Conservation (phyloP, 805 yeast species). For the Spathaspora boniae region DNA sequence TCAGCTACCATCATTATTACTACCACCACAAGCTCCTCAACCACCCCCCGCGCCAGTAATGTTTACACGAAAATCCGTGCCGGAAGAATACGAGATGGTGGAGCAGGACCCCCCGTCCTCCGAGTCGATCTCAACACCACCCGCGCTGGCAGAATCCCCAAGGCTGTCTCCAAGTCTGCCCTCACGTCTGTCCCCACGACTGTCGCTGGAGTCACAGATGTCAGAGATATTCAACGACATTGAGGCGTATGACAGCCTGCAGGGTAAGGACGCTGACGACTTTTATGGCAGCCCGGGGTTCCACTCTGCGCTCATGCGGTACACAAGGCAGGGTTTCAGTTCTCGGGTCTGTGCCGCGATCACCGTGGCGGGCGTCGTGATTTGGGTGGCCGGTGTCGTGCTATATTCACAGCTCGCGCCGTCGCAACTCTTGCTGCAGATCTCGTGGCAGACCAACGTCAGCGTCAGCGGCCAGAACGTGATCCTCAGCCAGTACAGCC, state of each 20-base stretch:
- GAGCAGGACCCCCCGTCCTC: not conserved
- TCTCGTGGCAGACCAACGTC: constrained; percentile 20
- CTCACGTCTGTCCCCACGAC: constrained; percentile 1
- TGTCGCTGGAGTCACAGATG: constrained; percentile 17
- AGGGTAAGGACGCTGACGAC: constrained; percentile 13
- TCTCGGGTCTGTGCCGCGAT: constrained; percentile 5
- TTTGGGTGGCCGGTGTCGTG: constrained; percentile 28
- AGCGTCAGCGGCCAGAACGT: constrained; percentile 24
- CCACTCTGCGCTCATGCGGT: constrained; percentile 17
- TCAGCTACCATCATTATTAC: not conserved
- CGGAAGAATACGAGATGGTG: constrained; percentile 10
- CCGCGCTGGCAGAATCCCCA: not conserved
- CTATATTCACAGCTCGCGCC: constrained; percentile 24
- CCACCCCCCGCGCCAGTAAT: not conserved
- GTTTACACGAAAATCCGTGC: constrained; percentile 5
- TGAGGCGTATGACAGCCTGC: constrained; percentile 13
- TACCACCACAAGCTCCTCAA: not conserved
- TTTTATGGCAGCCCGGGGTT: constrained; percentile 21
- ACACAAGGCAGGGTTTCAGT: constrained; percentile 12
- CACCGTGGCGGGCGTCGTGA: constrained; percentile 6
- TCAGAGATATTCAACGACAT: constrained; percentile 31
- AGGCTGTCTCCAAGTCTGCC: no score
- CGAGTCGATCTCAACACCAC: constrained; percentile 3
- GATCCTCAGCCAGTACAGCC: constrained; percentile 28
- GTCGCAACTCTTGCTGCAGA: constrained; percentile 17